These are phyloP conservation scores for Yamadazyma conglobata DNA, from an alignment of 1,139 yeast species.

Conservation along the genomic window DNA sequence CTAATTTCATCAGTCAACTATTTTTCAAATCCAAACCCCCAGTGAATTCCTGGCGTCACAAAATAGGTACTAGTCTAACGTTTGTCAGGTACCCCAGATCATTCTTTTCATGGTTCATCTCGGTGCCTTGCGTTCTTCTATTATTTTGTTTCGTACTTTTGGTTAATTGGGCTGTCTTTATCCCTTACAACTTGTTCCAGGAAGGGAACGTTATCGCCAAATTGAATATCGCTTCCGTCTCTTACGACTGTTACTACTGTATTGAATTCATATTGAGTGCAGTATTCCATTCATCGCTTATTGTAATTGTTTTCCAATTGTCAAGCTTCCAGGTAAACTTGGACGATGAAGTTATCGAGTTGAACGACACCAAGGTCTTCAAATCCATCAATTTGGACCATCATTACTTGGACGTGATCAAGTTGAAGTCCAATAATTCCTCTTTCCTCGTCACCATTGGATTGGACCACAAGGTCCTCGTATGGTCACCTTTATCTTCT, in stretches of 20 bases:
- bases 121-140: conserved; percentile 17
- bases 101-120: conserved; percentile 17
- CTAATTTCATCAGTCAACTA: conserved; percentile 25
- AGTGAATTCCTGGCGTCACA: conserved; percentile 22
- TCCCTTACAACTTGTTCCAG: conserved; percentile 23
- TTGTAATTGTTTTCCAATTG: conserved; percentile 28
- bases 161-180: conserved; percentile 25
- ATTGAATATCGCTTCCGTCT: conserved; percentile 4
- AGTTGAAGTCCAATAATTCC: conserved; percentile 52
- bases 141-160: conserved; percentile 17
- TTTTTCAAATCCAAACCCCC: conserved; percentile 21
- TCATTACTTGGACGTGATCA: conserved; percentile 62
- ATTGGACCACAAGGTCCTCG: conserved; percentile 63
- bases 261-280: conserved; percentile 29
- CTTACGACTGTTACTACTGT: conserved; percentile 23
- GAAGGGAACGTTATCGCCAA: conserved; percentile 16
- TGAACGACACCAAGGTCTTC: conserved; percentile 20
- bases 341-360: conserved; percentile 14
- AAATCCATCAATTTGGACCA: conserved; percentile 47
- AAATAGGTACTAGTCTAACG: conserved; percentile 34
- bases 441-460: conserved; percentile 69
- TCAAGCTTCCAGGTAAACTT: conserved; percentile 12
- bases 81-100: conserved; percentile 31
- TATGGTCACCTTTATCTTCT: conserved; percentile 67
- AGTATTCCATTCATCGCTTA: conserved; percentile 25